Conservation (phyloP, 2,329 filamentous ascomycete species). For the Claviceps fusiformis region DNA sequence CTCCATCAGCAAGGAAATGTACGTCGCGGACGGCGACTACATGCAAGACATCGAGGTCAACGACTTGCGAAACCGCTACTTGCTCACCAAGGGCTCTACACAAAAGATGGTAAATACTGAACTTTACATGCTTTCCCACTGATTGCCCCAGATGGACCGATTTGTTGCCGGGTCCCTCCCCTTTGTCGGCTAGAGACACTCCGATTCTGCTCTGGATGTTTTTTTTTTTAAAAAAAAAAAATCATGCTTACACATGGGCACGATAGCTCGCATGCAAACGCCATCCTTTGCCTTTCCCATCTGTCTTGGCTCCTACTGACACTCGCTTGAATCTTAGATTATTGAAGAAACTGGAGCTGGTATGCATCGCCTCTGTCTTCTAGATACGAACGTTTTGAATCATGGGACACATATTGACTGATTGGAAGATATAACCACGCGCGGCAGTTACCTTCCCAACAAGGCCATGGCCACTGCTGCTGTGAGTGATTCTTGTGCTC, state of each 20-base stretch:
- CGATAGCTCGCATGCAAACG: conserved; percentile 45
- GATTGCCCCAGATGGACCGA: conserved; percentile 22
- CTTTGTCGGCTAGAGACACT: background rate
- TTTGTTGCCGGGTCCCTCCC: conserved; percentile 13
- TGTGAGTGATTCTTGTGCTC: conserved; percentile 40
- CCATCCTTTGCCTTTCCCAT: conserved; percentile 35
- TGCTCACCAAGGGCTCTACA: conserved; percentile 89
- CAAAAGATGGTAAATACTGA: conserved; percentile 96
- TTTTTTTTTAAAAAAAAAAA: too few species aligned
- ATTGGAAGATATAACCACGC: conserved; percentile 83
- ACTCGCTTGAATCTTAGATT: conserved; percentile 81
- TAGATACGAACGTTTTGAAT: conserved; percentile 6
- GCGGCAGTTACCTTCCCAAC: conserved; percentile 92
- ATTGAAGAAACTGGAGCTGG: conserved; percentile 99
- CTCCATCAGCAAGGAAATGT: conserved; percentile 47
- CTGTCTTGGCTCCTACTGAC: conserved; percentile 94
- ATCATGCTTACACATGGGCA: conserved; percentile 61
- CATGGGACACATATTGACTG: conserved; percentile 39
- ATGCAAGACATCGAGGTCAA: conserved; percentile 99
- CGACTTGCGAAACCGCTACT: conserved; percentile 90
- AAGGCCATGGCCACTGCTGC: conserved; percentile 92
- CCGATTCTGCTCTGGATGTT: conserved; percentile 24
- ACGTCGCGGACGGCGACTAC: conserved; percentile 91
- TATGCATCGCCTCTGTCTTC: conserved; percentile 49
- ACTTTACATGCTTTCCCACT: conserved; percentile 23